These are phyloP conservation scores for Iberis pinnata DNA, from an alignment of 345 rosid genomes.

Conservation along the genomic window DNA sequence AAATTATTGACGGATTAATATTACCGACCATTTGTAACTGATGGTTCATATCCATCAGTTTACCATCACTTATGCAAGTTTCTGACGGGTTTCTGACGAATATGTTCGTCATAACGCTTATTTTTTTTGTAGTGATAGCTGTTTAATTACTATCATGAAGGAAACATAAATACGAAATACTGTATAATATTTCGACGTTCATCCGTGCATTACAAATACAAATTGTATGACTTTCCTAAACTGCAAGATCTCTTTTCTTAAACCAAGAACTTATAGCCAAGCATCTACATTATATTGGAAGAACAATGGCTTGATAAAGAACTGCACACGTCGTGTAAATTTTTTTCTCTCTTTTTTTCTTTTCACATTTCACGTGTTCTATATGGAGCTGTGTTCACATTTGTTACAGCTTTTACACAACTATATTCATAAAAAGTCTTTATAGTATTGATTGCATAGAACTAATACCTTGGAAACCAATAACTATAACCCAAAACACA, in stretches of 20 bases:
- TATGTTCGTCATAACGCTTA: too few species aligned
- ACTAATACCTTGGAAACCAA: slow-evolving; percentile 16
- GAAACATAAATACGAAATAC: too few species aligned
- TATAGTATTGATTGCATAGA: slow-evolving; percentile 20
- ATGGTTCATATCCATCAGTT: too few species aligned
- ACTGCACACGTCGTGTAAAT: neutral
- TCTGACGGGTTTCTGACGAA: too few species aligned
- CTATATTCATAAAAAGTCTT: slow-evolving; percentile 33
- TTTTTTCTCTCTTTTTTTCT: neutral
- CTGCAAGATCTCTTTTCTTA: neutral
- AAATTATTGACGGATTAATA: too few species aligned
- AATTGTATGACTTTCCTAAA: slow-evolving; percentile 24
- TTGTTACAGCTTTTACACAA: slow-evolving; percentile 28
- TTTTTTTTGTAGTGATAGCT: too few species aligned
- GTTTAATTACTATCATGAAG: too few species aligned
- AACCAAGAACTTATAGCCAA: slow-evolving; percentile 1
- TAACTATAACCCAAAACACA: slow-evolving; percentile 9
- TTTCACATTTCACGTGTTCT: slow-evolving; percentile 27
- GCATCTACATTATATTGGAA: slow-evolving; percentile 5
- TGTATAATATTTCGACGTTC: too few species aligned
- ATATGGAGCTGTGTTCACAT: slow-evolving; percentile 34
- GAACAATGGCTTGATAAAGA: slow-evolving; percentile 7
- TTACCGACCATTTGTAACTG: too few species aligned
- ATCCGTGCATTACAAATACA: neutral
- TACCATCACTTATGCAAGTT: too few species aligned